Conservation (phyloP, 2,329 filamentous ascomycete genomes). For the Pestalotiopsis fici region DNA sequence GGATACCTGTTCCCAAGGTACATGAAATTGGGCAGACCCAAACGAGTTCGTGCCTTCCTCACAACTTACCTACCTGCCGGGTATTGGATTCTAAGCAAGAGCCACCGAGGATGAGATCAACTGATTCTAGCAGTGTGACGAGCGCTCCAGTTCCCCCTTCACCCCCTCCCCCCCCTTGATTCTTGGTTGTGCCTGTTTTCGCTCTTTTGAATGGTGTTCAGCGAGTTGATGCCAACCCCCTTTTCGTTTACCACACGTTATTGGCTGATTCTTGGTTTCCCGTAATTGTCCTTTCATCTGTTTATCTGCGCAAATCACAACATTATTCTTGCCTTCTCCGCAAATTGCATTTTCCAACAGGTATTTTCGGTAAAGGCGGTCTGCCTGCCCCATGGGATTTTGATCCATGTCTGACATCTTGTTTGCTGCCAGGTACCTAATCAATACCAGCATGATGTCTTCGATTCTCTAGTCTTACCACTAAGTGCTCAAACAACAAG, state of each 20-base stretch:
- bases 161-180: neutral
- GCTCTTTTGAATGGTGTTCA: neutral
- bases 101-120: neutral
- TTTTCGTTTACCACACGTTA: neutral
- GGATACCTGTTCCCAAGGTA: too few species aligned
- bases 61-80: neutral
- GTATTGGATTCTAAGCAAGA: neutral
- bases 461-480: neutral
- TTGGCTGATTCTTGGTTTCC: neutral
- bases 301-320: neutral
- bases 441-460: neutral
- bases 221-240: neutral
- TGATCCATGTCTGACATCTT: neutral
- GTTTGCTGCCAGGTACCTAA: neutral
- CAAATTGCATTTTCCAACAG: neutral
- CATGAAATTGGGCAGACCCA: neutral
- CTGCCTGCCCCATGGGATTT: neutral
- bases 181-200: too few species aligned
- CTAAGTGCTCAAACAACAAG: neutral
- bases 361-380: neutral
- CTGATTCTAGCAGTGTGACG: neutral
- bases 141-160: neutral
- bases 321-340: neutral
- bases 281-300: neutral
- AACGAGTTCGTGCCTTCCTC: neutral